These are phyloP conservation scores for Polygonum aviculare DNA, from an alignment of 148 eudicot genomes.

Conservation along the genomic window DNA sequence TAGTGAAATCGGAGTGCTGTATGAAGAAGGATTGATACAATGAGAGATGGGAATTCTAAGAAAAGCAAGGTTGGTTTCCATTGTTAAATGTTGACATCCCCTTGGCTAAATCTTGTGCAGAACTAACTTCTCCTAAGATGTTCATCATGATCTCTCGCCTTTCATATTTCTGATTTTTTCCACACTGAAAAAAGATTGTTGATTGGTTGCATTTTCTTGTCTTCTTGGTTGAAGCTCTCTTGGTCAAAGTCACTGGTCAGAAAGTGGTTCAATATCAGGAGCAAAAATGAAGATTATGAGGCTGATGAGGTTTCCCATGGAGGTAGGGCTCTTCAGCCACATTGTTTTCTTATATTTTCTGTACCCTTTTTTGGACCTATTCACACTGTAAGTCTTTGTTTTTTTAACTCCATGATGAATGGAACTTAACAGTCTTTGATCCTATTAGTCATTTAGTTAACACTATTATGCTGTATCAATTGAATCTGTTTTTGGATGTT, in stretches of 20 bases:
- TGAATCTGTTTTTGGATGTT: constrained; percentile 1
- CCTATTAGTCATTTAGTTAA: constrained; percentile 1
- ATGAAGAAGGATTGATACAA: constrained; percentile 68
- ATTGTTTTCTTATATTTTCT: constrained; percentile 10
- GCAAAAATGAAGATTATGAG: constrained; percentile 55
- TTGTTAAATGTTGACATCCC: background rate
- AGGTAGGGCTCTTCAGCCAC: constrained; percentile 30
- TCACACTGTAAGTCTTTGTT: background rate
- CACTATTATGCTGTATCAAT: background rate
- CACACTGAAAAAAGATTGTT: background rate
- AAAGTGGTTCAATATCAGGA: constrained; percentile 84
- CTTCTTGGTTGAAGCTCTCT: constrained; percentile 46
- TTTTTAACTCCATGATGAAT: background rate
- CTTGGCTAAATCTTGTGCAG: constrained; percentile 9
- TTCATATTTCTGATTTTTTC: background rate
- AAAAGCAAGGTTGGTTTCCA: constrained; percentile 67
- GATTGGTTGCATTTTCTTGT: constrained; percentile 1
- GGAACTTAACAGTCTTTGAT: background rate
- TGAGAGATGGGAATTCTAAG: constrained; percentile 73
- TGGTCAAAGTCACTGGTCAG: constrained; percentile 84
- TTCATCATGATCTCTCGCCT: background rate
- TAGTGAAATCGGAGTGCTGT: constrained; percentile 20
- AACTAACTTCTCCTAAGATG: background rate
- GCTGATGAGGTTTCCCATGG: constrained; percentile 69
- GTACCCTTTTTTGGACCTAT: constrained; percentile 17